phyloP scores from a whole-genome alignment of 2,329 filamentous ascomycete species.

The Exophiala calicioides region DNA sequence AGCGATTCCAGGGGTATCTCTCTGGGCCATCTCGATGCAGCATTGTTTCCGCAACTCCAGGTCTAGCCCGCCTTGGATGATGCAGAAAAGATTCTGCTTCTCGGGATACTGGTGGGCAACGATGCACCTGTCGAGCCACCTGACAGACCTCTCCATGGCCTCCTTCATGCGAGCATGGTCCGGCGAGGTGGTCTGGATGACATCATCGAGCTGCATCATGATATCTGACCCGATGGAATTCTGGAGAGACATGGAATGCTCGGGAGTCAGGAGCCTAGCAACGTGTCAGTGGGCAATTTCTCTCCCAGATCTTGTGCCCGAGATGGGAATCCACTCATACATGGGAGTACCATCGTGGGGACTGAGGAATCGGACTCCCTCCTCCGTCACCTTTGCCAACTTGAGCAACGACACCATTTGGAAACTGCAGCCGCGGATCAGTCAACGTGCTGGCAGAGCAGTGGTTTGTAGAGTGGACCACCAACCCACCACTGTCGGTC shows the following conservation, averaged over 20 bases:
- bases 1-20: conserved; percentile 92
- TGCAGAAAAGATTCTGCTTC: conserved; percentile 93
- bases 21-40: conserved; percentile 79
- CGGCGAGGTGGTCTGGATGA: conserved; percentile 92
- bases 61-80: conserved; percentile 94
- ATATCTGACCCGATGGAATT: conserved; percentile 98
- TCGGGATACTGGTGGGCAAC: conserved; percentile 81
- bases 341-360: conserved; percentile 94
- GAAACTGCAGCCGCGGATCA: conserved; percentile 62
- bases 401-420: conserved; percentile 98
- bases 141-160: conserved; percentile 89
- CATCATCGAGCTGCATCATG: conserved; percentile 99
- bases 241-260: conserved; percentile 93
- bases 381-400: conserved; percentile 89
- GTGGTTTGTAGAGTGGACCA: conserved; percentile 22
- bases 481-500: conserved; percentile 63
- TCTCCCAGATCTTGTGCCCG: not conserved
- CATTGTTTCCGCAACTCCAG: conserved; percentile 82
- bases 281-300: not conserved
- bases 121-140: conserved; percentile 96
- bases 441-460: conserved; percentile 20
- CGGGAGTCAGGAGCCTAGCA: conserved; percentile 78
- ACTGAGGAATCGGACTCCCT: conserved; percentile 92
- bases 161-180: conserved; percentile 85
- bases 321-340: conserved; percentile 45